Conservation (phyloP, 139 green algal species). For the Volvox africanus region DNA sequence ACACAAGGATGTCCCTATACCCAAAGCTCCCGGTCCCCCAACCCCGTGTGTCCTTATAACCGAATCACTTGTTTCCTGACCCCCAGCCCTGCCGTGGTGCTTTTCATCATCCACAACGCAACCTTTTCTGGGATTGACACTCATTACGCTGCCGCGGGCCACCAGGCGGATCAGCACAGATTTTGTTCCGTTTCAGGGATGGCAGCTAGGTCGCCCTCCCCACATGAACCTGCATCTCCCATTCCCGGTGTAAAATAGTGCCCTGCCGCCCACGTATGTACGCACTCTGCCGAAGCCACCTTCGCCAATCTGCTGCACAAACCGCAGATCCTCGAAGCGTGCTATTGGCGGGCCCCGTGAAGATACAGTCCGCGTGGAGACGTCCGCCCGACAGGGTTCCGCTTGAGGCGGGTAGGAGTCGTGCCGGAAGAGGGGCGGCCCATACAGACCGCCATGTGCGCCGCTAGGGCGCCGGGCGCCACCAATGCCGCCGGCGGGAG, state of each 20-base stretch:
- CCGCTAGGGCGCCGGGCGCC: background rate
- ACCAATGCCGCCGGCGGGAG: background rate
- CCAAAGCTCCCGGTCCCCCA: too few relatives aligned
- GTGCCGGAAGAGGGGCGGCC: slow-evolving; percentile 26
- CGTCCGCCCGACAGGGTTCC: background rate
- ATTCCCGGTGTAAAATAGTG: background rate
- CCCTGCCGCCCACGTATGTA: background rate
- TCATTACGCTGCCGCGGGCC: too few relatives aligned
- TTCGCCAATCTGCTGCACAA: slow-evolving; percentile 72
- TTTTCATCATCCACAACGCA: too few relatives aligned
- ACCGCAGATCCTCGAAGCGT: slow-evolving; percentile 58
- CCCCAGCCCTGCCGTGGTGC: too few relatives aligned
- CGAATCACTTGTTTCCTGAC: too few relatives aligned
- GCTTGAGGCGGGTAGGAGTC: slow-evolving; percentile 18
- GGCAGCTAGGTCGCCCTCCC: too few relatives aligned
- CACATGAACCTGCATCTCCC: too few relatives aligned
- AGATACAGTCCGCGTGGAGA: background rate
- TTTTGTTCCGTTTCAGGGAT: too few relatives aligned
- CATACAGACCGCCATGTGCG: slow-evolving; percentile 8
- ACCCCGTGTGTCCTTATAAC: too few relatives aligned
- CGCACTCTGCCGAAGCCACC: slow-evolving; percentile 75
- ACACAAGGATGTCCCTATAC: too few relatives aligned
- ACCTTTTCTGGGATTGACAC: too few relatives aligned
- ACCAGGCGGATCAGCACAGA: too few relatives aligned
- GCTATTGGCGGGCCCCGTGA: background rate